Conservation (phyloP, 2,329 filamentous ascomycete genomes). For the Exophiala viscosa region DNA sequence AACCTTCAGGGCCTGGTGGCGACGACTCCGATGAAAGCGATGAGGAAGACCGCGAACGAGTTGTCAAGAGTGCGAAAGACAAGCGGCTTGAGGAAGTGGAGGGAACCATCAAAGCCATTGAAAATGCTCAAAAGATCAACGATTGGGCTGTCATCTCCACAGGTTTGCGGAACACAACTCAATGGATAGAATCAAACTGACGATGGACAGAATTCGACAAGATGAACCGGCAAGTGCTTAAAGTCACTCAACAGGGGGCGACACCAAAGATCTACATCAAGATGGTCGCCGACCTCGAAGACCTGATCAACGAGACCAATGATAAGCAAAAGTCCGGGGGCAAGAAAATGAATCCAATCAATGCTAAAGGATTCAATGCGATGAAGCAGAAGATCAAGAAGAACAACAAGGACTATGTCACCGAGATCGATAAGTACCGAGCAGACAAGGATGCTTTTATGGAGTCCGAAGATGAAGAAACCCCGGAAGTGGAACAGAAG, state of each 20-base stretch:
- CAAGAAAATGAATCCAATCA: slow-evolving; percentile 99
- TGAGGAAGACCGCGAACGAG: slow-evolving; percentile 77
- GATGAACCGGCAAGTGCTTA: slow-evolving; percentile 78
- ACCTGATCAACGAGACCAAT: slow-evolving; percentile 87
- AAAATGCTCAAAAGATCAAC: slow-evolving; percentile 95
- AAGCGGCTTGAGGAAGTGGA: slow-evolving; percentile 95
- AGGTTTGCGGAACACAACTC: slow-evolving; percentile 56
- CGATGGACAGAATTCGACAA: slow-evolving; percentile 76
- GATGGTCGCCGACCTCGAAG: slow-evolving; percentile 88
- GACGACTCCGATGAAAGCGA: slow-evolving; percentile 77
- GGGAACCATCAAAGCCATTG: slow-evolving; percentile 80
- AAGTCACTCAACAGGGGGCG: slow-evolving; percentile 72
- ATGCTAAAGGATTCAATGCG: slow-evolving; percentile 88
- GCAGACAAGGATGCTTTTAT: slow-evolving; percentile 83
- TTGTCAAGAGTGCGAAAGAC: slow-evolving; percentile 97
- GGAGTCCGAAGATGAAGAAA: slow-evolving; percentile 74
- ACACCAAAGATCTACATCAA: slow-evolving; percentile 90
- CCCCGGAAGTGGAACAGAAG: slow-evolving; percentile 44
- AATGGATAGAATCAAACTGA: slow-evolving; percentile 1
- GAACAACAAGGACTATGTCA: slow-evolving; percentile 91
- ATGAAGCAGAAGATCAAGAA: slow-evolving; percentile 99
- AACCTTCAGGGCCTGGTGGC: slow-evolving; percentile 46
- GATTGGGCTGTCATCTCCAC: slow-evolving; percentile 92
- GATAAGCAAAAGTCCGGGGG: slow-evolving; percentile 92
- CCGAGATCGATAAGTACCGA: slow-evolving; percentile 81